Base-by-base conservation (phyloP, 331 rosid genomes). In the Quercus phellos region DNA sequence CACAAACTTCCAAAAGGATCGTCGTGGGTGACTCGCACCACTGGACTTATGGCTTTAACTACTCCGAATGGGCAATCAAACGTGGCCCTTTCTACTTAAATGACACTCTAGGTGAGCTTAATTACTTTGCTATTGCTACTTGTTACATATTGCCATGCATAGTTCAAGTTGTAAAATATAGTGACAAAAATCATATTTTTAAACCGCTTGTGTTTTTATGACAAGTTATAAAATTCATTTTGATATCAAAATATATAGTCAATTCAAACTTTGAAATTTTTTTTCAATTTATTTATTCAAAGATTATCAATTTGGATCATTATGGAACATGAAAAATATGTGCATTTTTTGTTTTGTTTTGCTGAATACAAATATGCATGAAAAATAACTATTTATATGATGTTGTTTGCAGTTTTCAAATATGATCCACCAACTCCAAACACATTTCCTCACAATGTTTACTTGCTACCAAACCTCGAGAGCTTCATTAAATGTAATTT, bases 31-130 rank as follows among this genome's bases (percentile, higher is more conserved):
- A 89, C 0, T 81, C 91, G 0, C 26, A 92, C 32, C 59, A 81
- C 3, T 92, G 95, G 96, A 90, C 54, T 50, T 89, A 84, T 32
- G 90, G 90, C 64, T 87, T 68, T 22, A 85, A 86, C 79, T 90
- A 92, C 66, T 79, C 78, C 0, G 51, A 84, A 16, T 90, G 93
- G 95, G 84, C 93, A 5, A 30, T 80, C 16, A 86, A 85, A 4
- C 86, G 68, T 34, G 38, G 38, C 14, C 90, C 94, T 0, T 82
- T 89, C 66, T 86, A 86, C 84, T 60, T 89, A 22, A 83, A 86
- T 2, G 97, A 92, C 3, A 85, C 88, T n/a, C 87, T 92, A 0
- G 91, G 96, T 92, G 55, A 68, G 59, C 11, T 59, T 34, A 6
- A 34, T 34, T 38, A 2, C 6, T 30, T 43, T 6, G 11, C 4